Evolutionary conservation across 139 green algal species (phyloP), one percentile per base, ranked within the genome.

Genomic region (Chlamydomonas incerta): DNA sequence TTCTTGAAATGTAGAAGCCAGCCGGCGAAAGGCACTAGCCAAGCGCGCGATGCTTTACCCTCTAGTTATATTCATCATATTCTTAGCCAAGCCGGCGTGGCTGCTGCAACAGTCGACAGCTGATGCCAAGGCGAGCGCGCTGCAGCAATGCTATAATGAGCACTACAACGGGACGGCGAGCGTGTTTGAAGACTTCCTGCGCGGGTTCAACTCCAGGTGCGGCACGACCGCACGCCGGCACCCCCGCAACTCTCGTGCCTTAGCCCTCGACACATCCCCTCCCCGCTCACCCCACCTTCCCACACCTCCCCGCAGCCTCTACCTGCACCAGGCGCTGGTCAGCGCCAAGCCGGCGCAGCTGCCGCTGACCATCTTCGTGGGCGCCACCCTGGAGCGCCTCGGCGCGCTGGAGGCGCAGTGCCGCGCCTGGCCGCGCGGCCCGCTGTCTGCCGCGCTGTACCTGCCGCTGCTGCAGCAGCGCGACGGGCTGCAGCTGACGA

Each of bases 371-470:
- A 83, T 93, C 33, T 81, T 90, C 21, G 87, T 87, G 62, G 85
- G 84, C 17, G 62, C 87, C 1, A 93, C 89, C 28, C 71, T 83
- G 5, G 86, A 83, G 62, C 88, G 90, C 21, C 62, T 93, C 11
- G 72, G 72, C 23, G 83, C 87, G 37, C 72, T 93, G 14, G 87
- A 91, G 46, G 77, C 77, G 33, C 90, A 93, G 75, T 93, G 90
- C 50, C 77, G 47, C 52, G 87, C 75, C 75, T 93, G 82, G 75
- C 80, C 71, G 3, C 87, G 90, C 3, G 90, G 90, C 3, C 90
- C 90, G 1, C 87, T 90, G 24, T 83, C 71, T 6, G 84, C 90
- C 28, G 87, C 90, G 50, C 81, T 93, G 47, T 93, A 91, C 37
- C 37, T 92, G 21, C 86, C 87, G 3, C 80, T 92, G n/a, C 31